These are phyloP conservation scores for Botrytis pseudocinerea DNA, from an alignment of 2,329 filamentous ascomycete species.

Conservation along the genomic window DNA sequence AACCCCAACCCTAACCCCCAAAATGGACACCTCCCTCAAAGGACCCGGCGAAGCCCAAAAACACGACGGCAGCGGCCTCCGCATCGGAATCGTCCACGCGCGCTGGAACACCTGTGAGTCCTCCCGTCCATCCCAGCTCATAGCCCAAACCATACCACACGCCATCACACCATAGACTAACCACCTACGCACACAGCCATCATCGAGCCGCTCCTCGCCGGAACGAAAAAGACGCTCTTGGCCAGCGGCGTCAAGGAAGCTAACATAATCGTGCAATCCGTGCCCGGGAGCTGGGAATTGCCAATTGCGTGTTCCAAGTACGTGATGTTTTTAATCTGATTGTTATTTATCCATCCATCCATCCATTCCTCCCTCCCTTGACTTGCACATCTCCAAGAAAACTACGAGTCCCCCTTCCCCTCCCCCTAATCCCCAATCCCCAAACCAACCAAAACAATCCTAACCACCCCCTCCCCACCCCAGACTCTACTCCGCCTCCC, in stretches of 20 bases:
- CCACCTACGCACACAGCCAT: constrained; percentile 52
- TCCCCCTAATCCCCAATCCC: neutral
- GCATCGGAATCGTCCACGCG: constrained; percentile 93
- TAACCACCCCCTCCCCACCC: neutral
- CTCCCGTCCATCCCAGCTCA: neutral
- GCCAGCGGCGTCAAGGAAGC: constrained; percentile 79
- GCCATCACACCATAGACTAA: constrained; percentile 20
- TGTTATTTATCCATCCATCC: constrained; percentile 3
- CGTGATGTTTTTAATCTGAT: neutral
- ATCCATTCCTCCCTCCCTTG: constrained; percentile 23
- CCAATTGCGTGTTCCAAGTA: constrained; percentile 72
- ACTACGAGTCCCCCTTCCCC: neutral
- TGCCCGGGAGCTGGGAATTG: constrained; percentile 93
- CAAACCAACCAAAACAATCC: neutral
- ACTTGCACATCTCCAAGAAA: constrained; percentile 41
- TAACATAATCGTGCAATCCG: constrained; percentile 86
- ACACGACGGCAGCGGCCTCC: constrained; percentile 70
- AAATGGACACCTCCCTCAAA: constrained; percentile 47
- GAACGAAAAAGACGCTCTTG: constrained; percentile 75
- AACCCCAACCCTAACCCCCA: neutral
- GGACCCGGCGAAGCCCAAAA: constrained; percentile 62
- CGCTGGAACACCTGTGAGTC: constrained; percentile 71
- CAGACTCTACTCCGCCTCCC: constrained; percentile 81
- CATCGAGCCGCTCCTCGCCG: constrained; percentile 80
- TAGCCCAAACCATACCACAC: neutral